Percentiles rank a stretch among this genome's conserved stretches.
These are phyloP conservation scores for Saccharomycopsis oosterbeekiorum DNA, from an alignment of 805 yeast genomes.

Conservation along the genomic window DNA sequence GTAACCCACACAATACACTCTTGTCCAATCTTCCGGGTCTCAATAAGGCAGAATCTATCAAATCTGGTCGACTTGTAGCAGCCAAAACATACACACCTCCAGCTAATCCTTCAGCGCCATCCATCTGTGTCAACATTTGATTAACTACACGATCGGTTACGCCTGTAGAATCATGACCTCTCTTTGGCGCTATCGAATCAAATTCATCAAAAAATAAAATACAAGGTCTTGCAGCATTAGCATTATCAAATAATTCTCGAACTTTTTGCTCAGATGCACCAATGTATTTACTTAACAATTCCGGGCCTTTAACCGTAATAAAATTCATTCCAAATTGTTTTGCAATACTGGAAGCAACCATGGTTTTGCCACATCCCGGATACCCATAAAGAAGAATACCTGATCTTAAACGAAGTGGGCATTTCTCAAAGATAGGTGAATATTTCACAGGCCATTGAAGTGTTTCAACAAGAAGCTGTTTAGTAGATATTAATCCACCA, in stretches of 20 bases:
- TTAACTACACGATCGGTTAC: constrained; percentile 97
- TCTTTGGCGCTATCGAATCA: constrained; percentile 93
- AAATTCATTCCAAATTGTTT: constrained; percentile 90
- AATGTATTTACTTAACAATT: constrained; percentile 85
- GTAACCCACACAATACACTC: constrained; percentile 84
- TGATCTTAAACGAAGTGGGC: constrained; percentile 80
- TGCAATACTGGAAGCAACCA: constrained; percentile 87
- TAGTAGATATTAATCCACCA: constrained; percentile 78
- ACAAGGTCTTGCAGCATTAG: constrained; percentile 92
- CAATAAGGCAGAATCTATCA: constrained; percentile 86
- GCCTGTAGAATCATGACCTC: constrained; percentile 97
- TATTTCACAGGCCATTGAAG: constrained; percentile 96
- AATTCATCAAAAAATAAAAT: constrained; percentile 90
- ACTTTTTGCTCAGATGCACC: constrained; percentile 97
- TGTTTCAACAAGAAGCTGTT: constrained; percentile 69
- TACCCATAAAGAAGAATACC: constrained; percentile 89
- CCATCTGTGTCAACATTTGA: constrained; percentile 96
- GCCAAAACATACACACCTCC: constrained; percentile 88
- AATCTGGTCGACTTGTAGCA: constrained; percentile 92
- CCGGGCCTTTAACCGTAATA: constrained; percentile 92
- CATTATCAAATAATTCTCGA: constrained; percentile 86
- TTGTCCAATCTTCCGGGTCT: constrained; percentile 97
- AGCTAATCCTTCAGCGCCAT: constrained; percentile 96
- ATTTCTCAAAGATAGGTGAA: constrained; percentile 85
- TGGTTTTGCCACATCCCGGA: constrained; percentile 96